These are phyloP conservation scores for Ochromonas danica DNA, from an alignment of 108 stramenopile genomes.

Conservation along the genomic window DNA sequence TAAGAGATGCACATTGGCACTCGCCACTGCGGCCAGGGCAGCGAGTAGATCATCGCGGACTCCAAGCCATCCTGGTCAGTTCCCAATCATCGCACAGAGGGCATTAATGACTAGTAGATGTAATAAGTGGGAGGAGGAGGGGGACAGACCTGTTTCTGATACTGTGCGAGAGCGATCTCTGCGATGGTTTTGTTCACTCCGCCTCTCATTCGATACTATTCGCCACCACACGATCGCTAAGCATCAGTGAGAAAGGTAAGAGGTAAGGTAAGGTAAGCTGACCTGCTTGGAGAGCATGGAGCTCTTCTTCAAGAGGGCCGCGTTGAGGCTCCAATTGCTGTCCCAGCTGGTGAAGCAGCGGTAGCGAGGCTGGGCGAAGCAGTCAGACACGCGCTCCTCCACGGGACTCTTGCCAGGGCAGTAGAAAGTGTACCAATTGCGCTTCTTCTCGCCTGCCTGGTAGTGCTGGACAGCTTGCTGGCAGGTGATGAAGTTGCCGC, in stretches of 20 bases:
- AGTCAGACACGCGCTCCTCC: conserved; percentile 13
- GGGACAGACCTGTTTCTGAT: background rate
- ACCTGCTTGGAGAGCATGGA: background rate
- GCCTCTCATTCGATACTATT: background rate
- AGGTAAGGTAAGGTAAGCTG: background rate
- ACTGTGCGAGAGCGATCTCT: background rate
- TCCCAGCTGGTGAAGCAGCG: conserved; percentile 35
- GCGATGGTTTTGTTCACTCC: background rate
- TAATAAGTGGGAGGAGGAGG: background rate
- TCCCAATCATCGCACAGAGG: background rate
- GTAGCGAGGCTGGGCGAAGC: background rate
- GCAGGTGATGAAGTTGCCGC: conserved; percentile 16
- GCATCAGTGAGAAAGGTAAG: no score
- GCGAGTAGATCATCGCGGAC: background rate
- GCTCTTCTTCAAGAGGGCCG: background rate
- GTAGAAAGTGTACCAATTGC: background rate
- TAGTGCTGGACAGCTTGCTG: background rate
- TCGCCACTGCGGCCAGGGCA: conserved; percentile 24
- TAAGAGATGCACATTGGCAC: conserved; percentile 27
- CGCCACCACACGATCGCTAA: no score
- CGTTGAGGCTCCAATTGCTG: conserved; percentile 30
- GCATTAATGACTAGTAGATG: background rate
- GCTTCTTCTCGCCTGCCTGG: background rate
- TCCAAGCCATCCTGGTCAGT: conserved; percentile 30
- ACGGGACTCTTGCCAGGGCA: background rate